These are phyloP conservation scores for Megacollybia marginata DNA, from an alignment of 768 basidiomycete species.

Conservation along the genomic window DNA sequence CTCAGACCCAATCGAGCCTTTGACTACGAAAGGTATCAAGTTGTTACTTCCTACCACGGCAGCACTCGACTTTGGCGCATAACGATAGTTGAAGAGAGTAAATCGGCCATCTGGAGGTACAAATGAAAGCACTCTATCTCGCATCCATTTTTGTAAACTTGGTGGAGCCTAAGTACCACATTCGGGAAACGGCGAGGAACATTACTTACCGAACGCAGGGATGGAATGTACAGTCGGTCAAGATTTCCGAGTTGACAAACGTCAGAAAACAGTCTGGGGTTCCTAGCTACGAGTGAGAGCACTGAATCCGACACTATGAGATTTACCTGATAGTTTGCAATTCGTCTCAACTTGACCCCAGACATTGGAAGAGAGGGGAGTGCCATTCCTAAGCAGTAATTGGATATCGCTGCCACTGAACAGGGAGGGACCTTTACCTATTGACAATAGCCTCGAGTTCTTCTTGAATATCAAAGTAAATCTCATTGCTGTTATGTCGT, in stretches of 20 bases:
- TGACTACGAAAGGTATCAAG: slow-evolving; percentile 45
- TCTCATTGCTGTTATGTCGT: slow-evolving; percentile 81
- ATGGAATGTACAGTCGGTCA: slow-evolving; percentile 83
- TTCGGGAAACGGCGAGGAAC: not conserved
- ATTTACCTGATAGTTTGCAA: slow-evolving; percentile 64
- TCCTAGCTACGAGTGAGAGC: slow-evolving; percentile 33
- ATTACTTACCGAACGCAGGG: slow-evolving; percentile 76
- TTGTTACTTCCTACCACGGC: slow-evolving; percentile 32
- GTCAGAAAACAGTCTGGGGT: slow-evolving; percentile 82
- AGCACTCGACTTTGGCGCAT: slow-evolving; percentile 33
- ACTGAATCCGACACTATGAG: not conserved
- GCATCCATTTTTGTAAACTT: slow-evolving; percentile 75
- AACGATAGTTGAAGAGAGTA: slow-evolving; percentile 77
- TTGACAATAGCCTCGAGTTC: slow-evolving; percentile 73
- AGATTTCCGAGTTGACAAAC: slow-evolving; percentile 66
- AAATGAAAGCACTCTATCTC: slow-evolving; percentile 76
- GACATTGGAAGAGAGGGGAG: slow-evolving; percentile 56
- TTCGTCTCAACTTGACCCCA: slow-evolving; percentile 77
- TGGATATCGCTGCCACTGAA: slow-evolving; percentile 1
- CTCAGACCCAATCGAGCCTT: slow-evolving; percentile 37
- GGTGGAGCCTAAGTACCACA: slow-evolving; percentile 1
- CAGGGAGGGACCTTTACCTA: slow-evolving; percentile 41
- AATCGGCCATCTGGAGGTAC: slow-evolving; percentile 92
- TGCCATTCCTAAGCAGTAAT: slow-evolving; percentile 49
- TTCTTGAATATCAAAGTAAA: slow-evolving; percentile 88